Evolutionary conservation across 2,329 filamentous ascomycete species (phyloP).

Genomic region (Diaporthe ilicicola): DNA sequence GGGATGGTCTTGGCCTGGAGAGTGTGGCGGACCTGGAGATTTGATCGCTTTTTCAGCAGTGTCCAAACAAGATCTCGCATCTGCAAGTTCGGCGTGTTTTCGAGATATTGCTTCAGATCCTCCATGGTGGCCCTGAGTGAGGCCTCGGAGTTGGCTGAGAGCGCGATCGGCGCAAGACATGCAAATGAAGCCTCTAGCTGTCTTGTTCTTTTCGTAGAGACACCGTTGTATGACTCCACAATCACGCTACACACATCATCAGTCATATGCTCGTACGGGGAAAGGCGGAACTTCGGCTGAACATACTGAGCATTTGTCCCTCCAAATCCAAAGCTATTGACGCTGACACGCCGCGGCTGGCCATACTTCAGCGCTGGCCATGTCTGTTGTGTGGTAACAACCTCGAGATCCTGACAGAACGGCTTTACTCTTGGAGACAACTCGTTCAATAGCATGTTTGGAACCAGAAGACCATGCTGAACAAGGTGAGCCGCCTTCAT

Average conservation of each 20-base stretch:
- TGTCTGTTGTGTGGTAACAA: slow-evolving; percentile 54
- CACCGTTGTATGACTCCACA: no score
- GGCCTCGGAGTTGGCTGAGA: not conserved
- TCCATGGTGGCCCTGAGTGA: not conserved
- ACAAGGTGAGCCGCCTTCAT: slow-evolving; percentile 40
- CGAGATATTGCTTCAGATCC: slow-evolving; percentile 36
- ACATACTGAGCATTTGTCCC: no score
- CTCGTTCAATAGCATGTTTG: slow-evolving; percentile 38
- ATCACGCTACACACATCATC: no score
- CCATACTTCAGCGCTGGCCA: slow-evolving; percentile 5
- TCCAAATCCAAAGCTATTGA: slow-evolving; percentile 27
- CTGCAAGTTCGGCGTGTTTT: slow-evolving; percentile 18
- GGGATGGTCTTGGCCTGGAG: slow-evolving; percentile 32
- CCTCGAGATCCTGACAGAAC: not conserved
- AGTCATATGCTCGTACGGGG: no score
- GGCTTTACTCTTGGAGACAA: slow-evolving; percentile 33
- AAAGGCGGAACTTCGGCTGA: no score
- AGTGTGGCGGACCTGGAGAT: slow-evolving; percentile 38
- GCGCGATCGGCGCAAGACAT: not conserved
- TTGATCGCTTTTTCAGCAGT: slow-evolving; percentile 37
- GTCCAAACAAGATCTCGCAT: slow-evolving; percentile 38
- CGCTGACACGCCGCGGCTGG: slow-evolving; percentile 17
- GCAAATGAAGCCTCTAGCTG: no score
- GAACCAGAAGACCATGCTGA: slow-evolving; percentile 36
- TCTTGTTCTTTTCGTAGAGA: no score